Conservation (phyloP, 257 asterid genomes). For the Ophiorrhiza pumila region DNA sequence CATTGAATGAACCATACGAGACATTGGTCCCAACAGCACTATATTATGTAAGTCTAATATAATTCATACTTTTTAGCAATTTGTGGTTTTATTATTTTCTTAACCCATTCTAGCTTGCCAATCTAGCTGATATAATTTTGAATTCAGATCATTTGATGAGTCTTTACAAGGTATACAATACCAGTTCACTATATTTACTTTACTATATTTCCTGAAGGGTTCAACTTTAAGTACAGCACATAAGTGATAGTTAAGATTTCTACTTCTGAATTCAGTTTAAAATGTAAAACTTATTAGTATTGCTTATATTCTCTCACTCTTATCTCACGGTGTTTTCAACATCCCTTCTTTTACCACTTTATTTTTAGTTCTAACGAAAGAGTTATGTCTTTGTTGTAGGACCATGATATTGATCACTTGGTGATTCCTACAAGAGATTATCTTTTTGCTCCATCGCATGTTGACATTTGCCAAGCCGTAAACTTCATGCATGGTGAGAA, state of each 20-base stretch:
- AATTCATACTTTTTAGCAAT: neutral
- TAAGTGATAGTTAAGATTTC: neutral
- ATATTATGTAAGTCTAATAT: constrained; percentile 52
- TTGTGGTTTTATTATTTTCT: neutral
- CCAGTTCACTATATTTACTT: neutral
- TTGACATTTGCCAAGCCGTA: constrained; percentile 74
- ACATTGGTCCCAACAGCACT: constrained; percentile 76
- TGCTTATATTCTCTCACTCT: neutral
- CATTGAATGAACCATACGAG: constrained; percentile 85
- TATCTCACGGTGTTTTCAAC: neutral
- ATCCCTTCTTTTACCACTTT: neutral
- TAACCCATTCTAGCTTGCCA: neutral
- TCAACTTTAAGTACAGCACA: neutral
- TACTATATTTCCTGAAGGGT: neutral
- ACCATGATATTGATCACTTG: constrained; percentile 67
- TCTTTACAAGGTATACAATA: neutral
- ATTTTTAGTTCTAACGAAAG: neutral
- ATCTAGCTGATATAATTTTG: neutral
- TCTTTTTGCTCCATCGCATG: constrained; percentile 82
- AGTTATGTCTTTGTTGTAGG: constrained; percentile 38
- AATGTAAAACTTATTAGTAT: neutral
- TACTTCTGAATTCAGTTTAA: neutral
- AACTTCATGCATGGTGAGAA: constrained; percentile 72
- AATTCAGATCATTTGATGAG: neutral
- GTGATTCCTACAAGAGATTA: constrained; percentile 95